Evolutionary conservation across 208 protist genomes (phyloP), one percentile per base, ranked within the genome.

Genomic region (Crithidia sp.): DNA sequence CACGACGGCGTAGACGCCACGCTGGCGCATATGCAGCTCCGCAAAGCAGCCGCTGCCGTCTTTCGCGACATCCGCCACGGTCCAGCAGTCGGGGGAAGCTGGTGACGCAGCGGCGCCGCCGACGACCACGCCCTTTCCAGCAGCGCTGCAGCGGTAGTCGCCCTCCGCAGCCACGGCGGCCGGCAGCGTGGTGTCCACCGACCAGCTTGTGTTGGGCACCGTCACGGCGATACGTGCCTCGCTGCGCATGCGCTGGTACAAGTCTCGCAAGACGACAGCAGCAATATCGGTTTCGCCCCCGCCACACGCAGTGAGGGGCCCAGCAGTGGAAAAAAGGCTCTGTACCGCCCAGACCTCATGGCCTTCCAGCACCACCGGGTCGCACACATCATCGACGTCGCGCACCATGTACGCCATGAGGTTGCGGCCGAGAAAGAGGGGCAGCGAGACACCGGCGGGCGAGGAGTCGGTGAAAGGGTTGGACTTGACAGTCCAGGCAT

Each of bases 361-460:
- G 13, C 41, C 66, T 71, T 95, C 92, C 4, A 96, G 61, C 43
- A 81, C 37, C 7, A 87, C 82, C 2, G 92, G 82, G 5, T 90
- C 82, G 71, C 92, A 96, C 36, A 93, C 88, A 50, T 88, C 89
- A 55, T 96, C 92, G 53, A 86, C 77, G 65, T 96, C 92, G 8
- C 69, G 70, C 41, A 93, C 83, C 50, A 85, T 76, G 71, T 88
- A 95, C n/a, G 82, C 77, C 40, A 96, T 19, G 2, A 84, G 41
- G 67, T 96, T 96, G 17, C 69, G 74, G 8, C 91, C 91, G 16
- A 88, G n/a, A 54, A 85, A 87, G 13, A 95, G 79, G 9, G 81
- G 79, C 45, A 85, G 12, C n/a, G 65, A 50, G 16, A 54, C 69
- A 0, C 55, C 19, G 40, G 54, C 52, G 4, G 61, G 2, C 1